phyloP scores from a whole-genome alignment of 305 asterid species.

The Andrographis paniculata region DNA sequence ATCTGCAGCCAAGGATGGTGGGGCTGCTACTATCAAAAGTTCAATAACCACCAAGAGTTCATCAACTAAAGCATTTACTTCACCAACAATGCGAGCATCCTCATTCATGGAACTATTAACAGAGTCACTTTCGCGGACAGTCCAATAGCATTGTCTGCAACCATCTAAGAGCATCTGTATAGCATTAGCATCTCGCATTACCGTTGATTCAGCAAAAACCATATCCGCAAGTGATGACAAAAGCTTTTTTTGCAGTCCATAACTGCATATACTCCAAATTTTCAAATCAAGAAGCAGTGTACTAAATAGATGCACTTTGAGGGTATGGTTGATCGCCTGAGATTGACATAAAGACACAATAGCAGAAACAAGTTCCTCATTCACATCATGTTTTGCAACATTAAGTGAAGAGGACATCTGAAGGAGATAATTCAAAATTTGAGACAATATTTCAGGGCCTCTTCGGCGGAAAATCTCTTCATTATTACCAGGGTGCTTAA shows the following conservation, averaged over 20 bases:
- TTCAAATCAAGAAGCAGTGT: constrained; percentile 83
- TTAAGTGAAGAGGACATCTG: constrained; percentile 67
- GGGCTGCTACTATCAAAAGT: constrained; percentile 85
- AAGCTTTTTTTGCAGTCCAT: constrained; percentile 93
- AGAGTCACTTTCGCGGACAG: constrained; percentile 75
- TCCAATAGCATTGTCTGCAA: constrained; percentile 97
- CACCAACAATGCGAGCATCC: constrained; percentile 70
- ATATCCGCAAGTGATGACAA: constrained; percentile 96
- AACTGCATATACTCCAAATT: constrained; percentile 98
- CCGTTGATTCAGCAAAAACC: constrained; percentile 90
- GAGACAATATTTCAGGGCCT: constrained; percentile 94
- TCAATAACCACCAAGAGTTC: constrained; percentile 96
- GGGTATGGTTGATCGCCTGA: constrained; percentile 69
- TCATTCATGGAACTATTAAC: constrained; percentile 47
- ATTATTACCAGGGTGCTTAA: constrained; percentile 80
- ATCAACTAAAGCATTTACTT: constrained; percentile 95
- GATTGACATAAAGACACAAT: constrained; percentile 87
- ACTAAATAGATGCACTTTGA: constrained; percentile 92
- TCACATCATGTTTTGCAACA: constrained; percentile 54
- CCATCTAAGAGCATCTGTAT: constrained; percentile 98
- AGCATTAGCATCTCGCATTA: constrained; percentile 96
- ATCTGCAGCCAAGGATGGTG: constrained; percentile 67
- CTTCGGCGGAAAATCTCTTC: constrained; percentile 83
- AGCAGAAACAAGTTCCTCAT: constrained; percentile 93
- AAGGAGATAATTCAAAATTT: constrained; percentile 81